Evolutionary conservation across 164 flowering plant genomes (phyloP).

Genomic region (grape (Vitis vinifera)): DNA sequence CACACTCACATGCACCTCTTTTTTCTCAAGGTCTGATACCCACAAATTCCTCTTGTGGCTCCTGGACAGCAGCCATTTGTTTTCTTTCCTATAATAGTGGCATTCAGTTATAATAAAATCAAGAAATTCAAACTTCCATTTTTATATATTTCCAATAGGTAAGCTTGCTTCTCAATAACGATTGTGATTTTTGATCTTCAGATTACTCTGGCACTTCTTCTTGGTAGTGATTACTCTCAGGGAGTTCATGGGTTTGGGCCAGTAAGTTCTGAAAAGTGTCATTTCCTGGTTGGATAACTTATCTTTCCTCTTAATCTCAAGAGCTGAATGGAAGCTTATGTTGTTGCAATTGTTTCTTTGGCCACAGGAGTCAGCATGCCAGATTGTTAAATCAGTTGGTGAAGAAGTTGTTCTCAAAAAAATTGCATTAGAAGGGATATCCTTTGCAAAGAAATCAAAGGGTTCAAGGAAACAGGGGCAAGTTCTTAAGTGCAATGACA

Average conservation of each 20-base stretch:
- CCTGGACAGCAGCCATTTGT: too few species aligned
- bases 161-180: neutral
- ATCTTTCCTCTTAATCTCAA: neutral
- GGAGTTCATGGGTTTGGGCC: constrained; percentile 85
- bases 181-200: constrained; percentile 24
- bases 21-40: too few species aligned
- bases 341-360: constrained; percentile 5
- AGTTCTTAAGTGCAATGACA: constrained; percentile 18
- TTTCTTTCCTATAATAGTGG: too few species aligned
- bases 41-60: too few species aligned
- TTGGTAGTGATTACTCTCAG: constrained; percentile 85
- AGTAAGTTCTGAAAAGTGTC: constrained; percentile 36
- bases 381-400: constrained; percentile 65
- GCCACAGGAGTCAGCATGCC: constrained; percentile 79
- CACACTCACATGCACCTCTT: too few species aligned
- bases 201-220: constrained; percentile 85
- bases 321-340: constrained; percentile 6
- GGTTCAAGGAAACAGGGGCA: constrained; percentile 44
- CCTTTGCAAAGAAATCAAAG: constrained; percentile 51
- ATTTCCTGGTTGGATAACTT: neutral
- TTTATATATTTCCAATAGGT: neutral
- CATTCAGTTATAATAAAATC: too few species aligned
- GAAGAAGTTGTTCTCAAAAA: constrained; percentile 57
- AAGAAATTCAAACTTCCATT: too few species aligned
- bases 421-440: constrained; percentile 65